phyloP scores from a whole-genome alignment of 108 stramenopile genomes.

The Nitzschia sp. region DNA sequence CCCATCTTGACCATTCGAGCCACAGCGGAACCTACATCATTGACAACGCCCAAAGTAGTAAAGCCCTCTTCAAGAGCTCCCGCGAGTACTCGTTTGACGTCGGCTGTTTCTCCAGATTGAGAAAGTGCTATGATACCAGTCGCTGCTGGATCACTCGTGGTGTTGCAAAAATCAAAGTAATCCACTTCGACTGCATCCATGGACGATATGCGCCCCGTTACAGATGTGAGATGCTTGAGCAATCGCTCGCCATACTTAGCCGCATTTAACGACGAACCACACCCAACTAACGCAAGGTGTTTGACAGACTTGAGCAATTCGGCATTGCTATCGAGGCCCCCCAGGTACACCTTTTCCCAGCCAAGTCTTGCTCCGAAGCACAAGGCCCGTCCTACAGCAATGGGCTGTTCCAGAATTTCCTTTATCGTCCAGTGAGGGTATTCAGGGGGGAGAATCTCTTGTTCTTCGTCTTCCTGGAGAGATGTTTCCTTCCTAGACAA shows the following conservation, averaged over 20 bases:
- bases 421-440: constrained; percentile 97
- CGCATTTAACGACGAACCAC: constrained; percentile 95
- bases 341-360: constrained; percentile 65
- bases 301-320: constrained; percentile 72
- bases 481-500: constrained; percentile 73
- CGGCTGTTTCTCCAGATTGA: constrained; percentile 98
- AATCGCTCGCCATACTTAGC: constrained; percentile 93
- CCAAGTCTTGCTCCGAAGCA: constrained; percentile 88
- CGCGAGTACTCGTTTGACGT: constrained; percentile 89
- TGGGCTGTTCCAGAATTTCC: constrained; percentile 92
- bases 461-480: constrained; percentile 90
- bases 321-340: constrained; percentile 85
- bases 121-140: constrained; percentile 92
- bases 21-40: constrained; percentile 96
- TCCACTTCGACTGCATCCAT: constrained; percentile 94
- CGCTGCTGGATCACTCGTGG: constrained; percentile 31
- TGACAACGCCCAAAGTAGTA: constrained; percentile 92
- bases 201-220: constrained; percentile 76
- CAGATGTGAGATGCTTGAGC: constrained; percentile 93
- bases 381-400: constrained; percentile 91
- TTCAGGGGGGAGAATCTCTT: constrained; percentile 88
- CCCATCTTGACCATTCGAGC: constrained; percentile 96
- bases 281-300: constrained; percentile 86
- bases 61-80: constrained; percentile 83
- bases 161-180: constrained; percentile 74